These are phyloP conservation scores for Fraxinus velutina DNA, from an alignment of 305 asterid species.

Conservation along the genomic window DNA sequence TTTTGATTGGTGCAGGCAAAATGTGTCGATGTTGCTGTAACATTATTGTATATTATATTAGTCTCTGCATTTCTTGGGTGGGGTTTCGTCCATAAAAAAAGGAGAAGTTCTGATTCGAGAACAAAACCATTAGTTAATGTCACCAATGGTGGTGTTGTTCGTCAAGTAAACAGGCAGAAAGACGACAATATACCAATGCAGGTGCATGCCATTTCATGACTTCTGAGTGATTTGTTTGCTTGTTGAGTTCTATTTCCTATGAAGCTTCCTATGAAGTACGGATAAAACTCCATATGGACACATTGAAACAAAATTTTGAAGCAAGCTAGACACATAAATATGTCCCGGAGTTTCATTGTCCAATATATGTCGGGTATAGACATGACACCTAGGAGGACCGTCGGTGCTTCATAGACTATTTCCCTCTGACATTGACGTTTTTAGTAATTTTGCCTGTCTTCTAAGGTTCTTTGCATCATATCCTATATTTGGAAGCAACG, in stretches of 20 bases:
- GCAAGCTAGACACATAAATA: not conserved
- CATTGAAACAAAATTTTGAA: not conserved
- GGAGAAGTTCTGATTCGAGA: slow-evolving; percentile 49
- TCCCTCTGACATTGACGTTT: not conserved
- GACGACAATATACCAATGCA: slow-evolving; percentile 96
- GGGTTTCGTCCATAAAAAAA: slow-evolving; percentile 73
- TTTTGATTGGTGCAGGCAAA: slow-evolving; percentile 66
- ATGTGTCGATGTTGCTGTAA: slow-evolving; percentile 81
- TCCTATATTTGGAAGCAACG: not conserved
- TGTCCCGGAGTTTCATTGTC: not conserved
- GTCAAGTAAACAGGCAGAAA: slow-evolving; percentile 70
- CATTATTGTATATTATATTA: slow-evolving; percentile 63
- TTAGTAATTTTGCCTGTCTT: not conserved
- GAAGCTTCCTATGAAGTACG: not conserved
- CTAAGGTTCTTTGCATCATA: slow-evolving; percentile 1
- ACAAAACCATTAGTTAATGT: slow-evolving; percentile 75
- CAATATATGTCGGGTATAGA: not conserved
- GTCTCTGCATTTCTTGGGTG: slow-evolving; percentile 84
- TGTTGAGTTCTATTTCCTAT: not conserved
- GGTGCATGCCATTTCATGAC: slow-evolving; percentile 41
- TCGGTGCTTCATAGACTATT: not conserved
- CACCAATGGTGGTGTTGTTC: slow-evolving; percentile 65
- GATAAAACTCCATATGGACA: not conserved
- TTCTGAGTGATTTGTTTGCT: slow-evolving; percentile 10
- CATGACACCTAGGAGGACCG: not conserved